Conservation (phyloP, 1,284 basidiomycete species). For the Earliella scabrosa region DNA sequence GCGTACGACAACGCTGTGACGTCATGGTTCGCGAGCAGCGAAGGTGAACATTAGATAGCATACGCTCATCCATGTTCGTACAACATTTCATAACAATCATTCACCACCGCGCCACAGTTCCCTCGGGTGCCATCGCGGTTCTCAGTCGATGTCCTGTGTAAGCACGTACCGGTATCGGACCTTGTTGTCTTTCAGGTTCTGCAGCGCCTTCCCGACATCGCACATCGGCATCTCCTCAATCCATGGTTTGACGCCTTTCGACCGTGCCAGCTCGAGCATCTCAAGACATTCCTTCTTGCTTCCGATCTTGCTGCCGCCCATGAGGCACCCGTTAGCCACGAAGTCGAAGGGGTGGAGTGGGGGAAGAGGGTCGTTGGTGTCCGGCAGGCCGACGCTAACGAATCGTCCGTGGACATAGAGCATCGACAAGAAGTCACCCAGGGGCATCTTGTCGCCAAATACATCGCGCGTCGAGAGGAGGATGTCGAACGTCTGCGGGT, state of each 20-base stretch:
- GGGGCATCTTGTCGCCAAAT: slow-evolving; percentile 26
- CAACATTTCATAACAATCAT: too few species aligned
- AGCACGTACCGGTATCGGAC: slow-evolving; percentile 58
- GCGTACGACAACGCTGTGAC: too few species aligned
- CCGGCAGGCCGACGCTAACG: slow-evolving; percentile 60
- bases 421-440: slow-evolving; percentile 45
- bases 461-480: slow-evolving; percentile 57
- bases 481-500: slow-evolving; percentile 55
- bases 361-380: slow-evolving; percentile 45
- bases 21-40: too few species aligned
- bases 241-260: slow-evolving; percentile 57
- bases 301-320: slow-evolving; percentile 58
- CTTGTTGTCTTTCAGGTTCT: slow-evolving; percentile 55
- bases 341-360: slow-evolving; percentile 40
- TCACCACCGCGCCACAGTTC: too few species aligned
- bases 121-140: too few species aligned
- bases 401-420: slow-evolving; percentile 57
- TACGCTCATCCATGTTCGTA: too few species aligned
- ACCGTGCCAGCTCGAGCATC: slow-evolving; percentile 62
- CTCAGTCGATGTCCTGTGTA: slow-evolving; percentile 37
- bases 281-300: slow-evolving; percentile 63
- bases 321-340: slow-evolving; percentile 41
- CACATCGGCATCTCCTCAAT: slow-evolving; percentile 62
- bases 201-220: slow-evolving; percentile 56
- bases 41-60: too few species aligned